A percentile compares a stretch with the other conserved stretches of the same genome.
Evolutionary conservation across 306 rosid genomes (phyloP).

Genomic region (Cucurbita moschata): DNA sequence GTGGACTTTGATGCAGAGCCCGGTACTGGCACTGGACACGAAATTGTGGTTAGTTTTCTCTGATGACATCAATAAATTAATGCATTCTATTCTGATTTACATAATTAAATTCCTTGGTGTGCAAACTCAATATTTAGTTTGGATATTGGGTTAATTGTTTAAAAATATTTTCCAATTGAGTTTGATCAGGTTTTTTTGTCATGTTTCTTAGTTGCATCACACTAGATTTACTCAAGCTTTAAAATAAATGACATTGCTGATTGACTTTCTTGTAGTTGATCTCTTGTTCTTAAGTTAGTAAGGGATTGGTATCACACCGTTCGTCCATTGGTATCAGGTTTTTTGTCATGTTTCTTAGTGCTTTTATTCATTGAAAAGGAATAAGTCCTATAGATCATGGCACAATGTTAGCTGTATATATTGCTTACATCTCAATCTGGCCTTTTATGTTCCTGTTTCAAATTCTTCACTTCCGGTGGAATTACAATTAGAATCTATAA

Average conservation of each 20-base stretch:
- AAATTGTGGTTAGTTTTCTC: slow-evolving; percentile 53
- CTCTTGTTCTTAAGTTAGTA: not conserved
- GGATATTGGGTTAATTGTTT: not conserved
- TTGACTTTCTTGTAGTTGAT: not conserved
- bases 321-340: not conserved
- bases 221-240: not conserved
- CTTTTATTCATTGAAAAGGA: no score
- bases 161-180: not conserved
- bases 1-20: slow-evolving; percentile 48
- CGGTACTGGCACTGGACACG: slow-evolving; percentile 66
- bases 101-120: not conserved
- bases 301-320: not conserved
- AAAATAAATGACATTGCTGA: not conserved
- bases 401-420: not conserved
- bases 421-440: not conserved
- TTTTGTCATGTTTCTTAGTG: no score
- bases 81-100: not conserved
- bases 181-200: not conserved
- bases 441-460: not conserved
- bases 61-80: not conserved
- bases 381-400: not conserved
- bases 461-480: not conserved
- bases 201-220: not conserved
- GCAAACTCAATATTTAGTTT: not conserved
- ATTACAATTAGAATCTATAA: not conserved